Base-by-base conservation (phyloP, 2,329 filamentous ascomycete genomes). In the Colletotrichum orbiculare region DNA sequence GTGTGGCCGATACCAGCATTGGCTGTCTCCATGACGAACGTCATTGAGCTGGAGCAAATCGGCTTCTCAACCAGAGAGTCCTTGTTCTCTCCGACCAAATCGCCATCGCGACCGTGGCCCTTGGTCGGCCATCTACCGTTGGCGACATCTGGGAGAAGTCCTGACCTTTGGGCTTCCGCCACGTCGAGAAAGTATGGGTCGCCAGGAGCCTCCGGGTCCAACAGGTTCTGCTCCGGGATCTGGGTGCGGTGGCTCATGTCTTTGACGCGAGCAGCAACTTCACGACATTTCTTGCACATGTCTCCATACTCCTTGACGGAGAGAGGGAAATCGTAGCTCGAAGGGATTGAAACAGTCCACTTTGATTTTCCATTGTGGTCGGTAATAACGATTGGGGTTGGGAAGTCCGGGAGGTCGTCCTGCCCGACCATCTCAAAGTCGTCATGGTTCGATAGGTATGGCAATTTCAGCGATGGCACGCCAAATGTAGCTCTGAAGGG, bases 311-410 rank as follows among this genome's bases (percentile, higher is more conserved):
- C 86, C 9, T 83, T 77, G 17, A 86, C 84, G 0, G 82, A 77
- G 2, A 96, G 76, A 1, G 93, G 93, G 66, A 95, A 95, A 4
- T 82, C 80, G 49, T 84, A 81, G 62, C 83, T 83, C 7, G 84
- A 81, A 1, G 93, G 93, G 42, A 97, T 94, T 2, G 88, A 93
- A 10, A 96, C 86, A 0, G 93, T 96, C 93, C 93, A 96, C 74
- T 86, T 90, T 10, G 88, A 81, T 55, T 83, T 85, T 3, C 90
- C 91, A 48, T 82, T 81, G 34, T 81, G 78, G 76, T 94, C 91
- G 12, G 84, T 86, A 49, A 94, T 82, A 6, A 92, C 83, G 17
- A 96, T 83, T 0, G 92, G 91, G 0, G 90, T 91, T 0, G 92
- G 89, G 67, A 91, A 88, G 35, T 90, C 84, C 0, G 92, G 91